phyloP scores from a whole-genome alignment of 768 basidiomycete species.

The Pleurotus tuoliensis region DNA sequence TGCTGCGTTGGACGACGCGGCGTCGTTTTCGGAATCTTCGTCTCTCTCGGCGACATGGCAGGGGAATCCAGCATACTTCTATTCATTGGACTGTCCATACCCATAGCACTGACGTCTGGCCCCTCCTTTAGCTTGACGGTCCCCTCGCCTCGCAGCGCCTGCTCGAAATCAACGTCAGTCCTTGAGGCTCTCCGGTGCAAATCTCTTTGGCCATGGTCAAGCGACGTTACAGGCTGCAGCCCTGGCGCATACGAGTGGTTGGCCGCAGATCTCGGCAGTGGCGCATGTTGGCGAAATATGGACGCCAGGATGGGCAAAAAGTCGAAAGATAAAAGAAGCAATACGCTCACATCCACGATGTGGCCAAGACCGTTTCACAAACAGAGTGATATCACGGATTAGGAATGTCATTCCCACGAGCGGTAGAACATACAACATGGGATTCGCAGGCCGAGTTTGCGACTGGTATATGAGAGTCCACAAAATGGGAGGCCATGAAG shows the following conservation, averaged over 20 bases:
- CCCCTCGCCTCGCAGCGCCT: conserved; percentile 60
- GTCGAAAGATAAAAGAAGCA: conserved; percentile 4
- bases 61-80: conserved; percentile 40
- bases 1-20: conserved; percentile 29
- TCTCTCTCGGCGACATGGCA: conserved; percentile 21
- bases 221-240: conserved; percentile 55
- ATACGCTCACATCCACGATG: conserved; percentile 3
- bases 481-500: conserved; percentile 5
- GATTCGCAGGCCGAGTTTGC: background rate
- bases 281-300: conserved; percentile 51
- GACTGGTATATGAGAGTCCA: background rate
- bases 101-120: conserved; percentile 64
- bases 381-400: background rate
- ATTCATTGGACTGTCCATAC: conserved; percentile 40
- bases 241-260: conserved; percentile 45
- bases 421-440: background rate
- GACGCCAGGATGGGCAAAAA: conserved; percentile 55
- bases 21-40: conserved; percentile 27
- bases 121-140: conserved; percentile 72
- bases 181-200: conserved; percentile 60
- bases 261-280: conserved; percentile 33
- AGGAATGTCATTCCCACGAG: conserved; percentile 5
- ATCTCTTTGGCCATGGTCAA: conserved; percentile 34
- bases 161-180: conserved; percentile 80
- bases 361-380: background rate